phyloP scores from a whole-genome alignment of 1,284 basidiomycete species.

The Papiliotrema flavescens region DNA sequence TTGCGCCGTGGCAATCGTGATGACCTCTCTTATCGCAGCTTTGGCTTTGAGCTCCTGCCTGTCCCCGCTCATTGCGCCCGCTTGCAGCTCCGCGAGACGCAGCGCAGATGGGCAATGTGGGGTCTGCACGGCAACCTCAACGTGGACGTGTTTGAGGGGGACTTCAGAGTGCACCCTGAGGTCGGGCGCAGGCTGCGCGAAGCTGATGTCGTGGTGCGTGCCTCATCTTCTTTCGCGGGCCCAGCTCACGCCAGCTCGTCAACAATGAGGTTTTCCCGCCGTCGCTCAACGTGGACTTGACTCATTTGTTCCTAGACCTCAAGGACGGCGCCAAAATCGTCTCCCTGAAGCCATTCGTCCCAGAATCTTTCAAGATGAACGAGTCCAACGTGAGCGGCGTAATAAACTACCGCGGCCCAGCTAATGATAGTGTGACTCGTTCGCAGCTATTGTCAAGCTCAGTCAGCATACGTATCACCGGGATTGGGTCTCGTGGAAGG shows the following conservation, averaged over 20 bases:
- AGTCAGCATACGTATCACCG: slow-evolving; percentile 35
- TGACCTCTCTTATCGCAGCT: slow-evolving; percentile 20
- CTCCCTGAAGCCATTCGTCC: slow-evolving; percentile 55
- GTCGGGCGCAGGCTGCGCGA: slow-evolving; percentile 44
- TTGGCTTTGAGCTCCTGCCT: slow-evolving; percentile 55
- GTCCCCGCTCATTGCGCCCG: slow-evolving; percentile 52
- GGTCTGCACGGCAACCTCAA: slow-evolving; percentile 48
- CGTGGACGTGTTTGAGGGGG: slow-evolving; percentile 52
- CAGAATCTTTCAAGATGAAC: slow-evolving; percentile 53
- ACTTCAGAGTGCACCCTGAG: slow-evolving; percentile 50
- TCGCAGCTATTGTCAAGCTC: slow-evolving; percentile 37
- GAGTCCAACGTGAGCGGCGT: slow-evolving; percentile 47
- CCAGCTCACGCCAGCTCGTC: slow-evolving; percentile 42
- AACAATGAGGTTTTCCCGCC: slow-evolving; percentile 58
- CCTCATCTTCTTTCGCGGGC: not conserved
- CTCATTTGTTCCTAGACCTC: slow-evolving; percentile 56
- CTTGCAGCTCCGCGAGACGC: slow-evolving; percentile 52
- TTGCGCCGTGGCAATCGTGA: not conserved
- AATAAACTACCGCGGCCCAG: too few species aligned
- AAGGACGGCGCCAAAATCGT: slow-evolving; percentile 55
- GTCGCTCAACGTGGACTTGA: slow-evolving; percentile 53
- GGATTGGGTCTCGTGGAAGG: slow-evolving; percentile 48
- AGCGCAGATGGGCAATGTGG: slow-evolving; percentile 54
- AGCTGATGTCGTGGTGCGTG: slow-evolving; percentile 54
- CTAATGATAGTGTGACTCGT: slow-evolving; percentile 38